These are phyloP conservation scores for Rhizopus sp. DNA, from an alignment of 371 early-diverging fungal species.

Conservation along the genomic window DNA sequence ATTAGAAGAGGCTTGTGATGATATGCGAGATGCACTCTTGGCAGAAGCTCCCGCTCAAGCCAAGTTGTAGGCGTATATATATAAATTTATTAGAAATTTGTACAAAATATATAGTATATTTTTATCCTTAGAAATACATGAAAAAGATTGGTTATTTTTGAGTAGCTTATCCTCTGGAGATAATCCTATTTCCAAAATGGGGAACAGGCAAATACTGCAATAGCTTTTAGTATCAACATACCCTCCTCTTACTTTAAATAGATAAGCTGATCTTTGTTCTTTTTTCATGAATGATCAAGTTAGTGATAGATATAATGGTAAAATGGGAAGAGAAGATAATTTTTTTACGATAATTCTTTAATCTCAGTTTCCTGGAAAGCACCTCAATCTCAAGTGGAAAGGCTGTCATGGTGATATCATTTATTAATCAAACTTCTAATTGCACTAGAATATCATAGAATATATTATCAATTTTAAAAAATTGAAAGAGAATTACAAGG, in stretches of 20 bases:
- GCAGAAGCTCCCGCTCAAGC: slow-evolving; percentile 49
- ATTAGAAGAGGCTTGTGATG: slow-evolving; percentile 66
- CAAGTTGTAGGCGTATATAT: slow-evolving; percentile 41
- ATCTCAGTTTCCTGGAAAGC: neutral
- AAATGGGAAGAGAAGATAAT: slow-evolving; percentile 12
- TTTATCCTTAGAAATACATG: neutral
- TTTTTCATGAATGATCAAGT: slow-evolving; percentile 12
- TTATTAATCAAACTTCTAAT: slow-evolving; percentile 8
- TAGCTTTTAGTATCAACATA: slow-evolving; percentile 16
- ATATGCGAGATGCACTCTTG: slow-evolving; percentile 73
- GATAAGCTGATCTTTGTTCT: slow-evolving; percentile 8
- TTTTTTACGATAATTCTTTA: slow-evolving; percentile 12
- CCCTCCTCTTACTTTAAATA: slow-evolving; percentile 14
- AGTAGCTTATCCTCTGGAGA: no score
- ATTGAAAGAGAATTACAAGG: slow-evolving; percentile 15
- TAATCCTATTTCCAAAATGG: no score
- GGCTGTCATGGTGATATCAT: slow-evolving; percentile 7
- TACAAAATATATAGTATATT: neutral
- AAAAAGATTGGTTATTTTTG: no score
- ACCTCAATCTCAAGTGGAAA: slow-evolving; percentile 14
- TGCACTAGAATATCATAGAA: slow-evolving; percentile 10
- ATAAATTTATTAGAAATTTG: neutral
- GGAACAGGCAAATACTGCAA: neutral
- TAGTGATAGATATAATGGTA: slow-evolving; percentile 15
- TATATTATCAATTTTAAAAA: slow-evolving; percentile 12